These are phyloP conservation scores for Niveomyces coronatus DNA, from an alignment of 2,329 filamentous ascomycete genomes.

Conservation along the genomic window DNA sequence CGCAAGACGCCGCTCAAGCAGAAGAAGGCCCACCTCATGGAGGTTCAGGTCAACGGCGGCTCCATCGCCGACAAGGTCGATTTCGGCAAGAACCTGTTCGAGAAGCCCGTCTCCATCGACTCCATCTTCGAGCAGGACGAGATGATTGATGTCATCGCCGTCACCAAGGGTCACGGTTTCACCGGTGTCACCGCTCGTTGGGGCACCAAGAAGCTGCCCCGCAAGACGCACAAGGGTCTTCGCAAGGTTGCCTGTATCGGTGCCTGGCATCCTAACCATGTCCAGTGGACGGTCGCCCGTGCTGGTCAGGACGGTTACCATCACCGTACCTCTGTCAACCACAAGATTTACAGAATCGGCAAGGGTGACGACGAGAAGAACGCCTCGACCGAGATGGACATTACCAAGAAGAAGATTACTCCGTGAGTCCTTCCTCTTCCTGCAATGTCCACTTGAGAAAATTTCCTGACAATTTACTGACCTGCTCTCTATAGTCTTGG, in stretches of 20 bases:
- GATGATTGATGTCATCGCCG: slow-evolving; percentile 98
- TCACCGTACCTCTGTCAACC: slow-evolving; percentile 99
- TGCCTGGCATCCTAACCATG: slow-evolving; percentile 99
- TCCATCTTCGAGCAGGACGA: slow-evolving; percentile 98
- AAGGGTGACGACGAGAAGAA: slow-evolving; percentile 85
- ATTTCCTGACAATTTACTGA: no score
- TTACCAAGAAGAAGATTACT: slow-evolving; percentile 99
- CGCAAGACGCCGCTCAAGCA: slow-evolving; percentile 99
- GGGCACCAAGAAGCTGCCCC: slow-evolving; percentile 99
- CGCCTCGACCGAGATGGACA: slow-evolving; percentile 88
- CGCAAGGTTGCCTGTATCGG: slow-evolving; percentile 99
- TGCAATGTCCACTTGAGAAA: not conserved
- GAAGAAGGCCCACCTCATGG: slow-evolving; percentile 99
- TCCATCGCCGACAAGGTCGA: slow-evolving; percentile 93
- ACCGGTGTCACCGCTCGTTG: slow-evolving; percentile 93
- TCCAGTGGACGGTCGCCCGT: slow-evolving; percentile 99
- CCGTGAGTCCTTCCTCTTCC: slow-evolving; percentile 59
- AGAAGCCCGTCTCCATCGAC: slow-evolving; percentile 94
- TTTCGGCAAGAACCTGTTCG: slow-evolving; percentile 90
- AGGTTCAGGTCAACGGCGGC: slow-evolving; percentile 99
- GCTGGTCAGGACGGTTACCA: slow-evolving; percentile 99
- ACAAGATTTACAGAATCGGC: slow-evolving; percentile 99
- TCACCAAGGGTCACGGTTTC: slow-evolving; percentile 99
- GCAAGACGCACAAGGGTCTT: slow-evolving; percentile 99
- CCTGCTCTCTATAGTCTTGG: slow-evolving; percentile 57